Evolutionary conservation across 1,284 basidiomycete species (phyloP), one percentile per base, ranked within the genome.

Genomic region (Puccinia horiana): DNA sequence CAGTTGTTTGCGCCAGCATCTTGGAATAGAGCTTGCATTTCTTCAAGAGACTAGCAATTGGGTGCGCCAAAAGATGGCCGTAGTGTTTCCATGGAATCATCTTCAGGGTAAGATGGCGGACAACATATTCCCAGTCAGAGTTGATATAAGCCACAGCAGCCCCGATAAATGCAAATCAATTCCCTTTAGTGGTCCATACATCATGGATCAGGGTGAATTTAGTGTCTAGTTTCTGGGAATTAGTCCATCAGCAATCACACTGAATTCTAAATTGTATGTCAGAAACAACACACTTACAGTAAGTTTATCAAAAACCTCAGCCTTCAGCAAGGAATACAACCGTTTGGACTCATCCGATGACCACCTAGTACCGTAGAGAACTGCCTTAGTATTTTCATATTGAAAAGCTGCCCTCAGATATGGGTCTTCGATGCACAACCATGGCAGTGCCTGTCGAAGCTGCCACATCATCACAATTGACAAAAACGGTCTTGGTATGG

Each of bases 381-480:
- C 12, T n/a, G 37, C 35, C 14, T 67, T 44, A 23, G 11, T 37
- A 35, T 67, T 67, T 8, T 32, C 65, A 67, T 67, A 67, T 44
- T 40, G 35, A 35, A 67, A 67, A 26, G 65, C 65, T n/a, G n/a
- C n/a, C n/a, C n/a, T n/a, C n/a, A n/a, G n/a, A n/a, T n/a, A n/a
- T n/a, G n/a, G n/a, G n/a, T 8, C 35, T 70, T 70, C 42, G 1
- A 70, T 11, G 4, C 42, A 40, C 20, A 40, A 26, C 67, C 67
- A 70, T 5, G 67, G 40, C 16, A 70, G 40, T 2, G 44, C 37
- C 23, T 70, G 67, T 32, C n/a, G 23, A 18, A 47, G 6, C 47
- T 70, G 44, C 67, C 67, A 70, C 14, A 70, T 42, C 44, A 70
- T 32, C 67, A 44, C 23, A 6, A 35, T 70, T 70, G 40, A 26